Base-by-base conservation (phyloP, 306 rosid species). In the Sicyos baderoa region DNA sequence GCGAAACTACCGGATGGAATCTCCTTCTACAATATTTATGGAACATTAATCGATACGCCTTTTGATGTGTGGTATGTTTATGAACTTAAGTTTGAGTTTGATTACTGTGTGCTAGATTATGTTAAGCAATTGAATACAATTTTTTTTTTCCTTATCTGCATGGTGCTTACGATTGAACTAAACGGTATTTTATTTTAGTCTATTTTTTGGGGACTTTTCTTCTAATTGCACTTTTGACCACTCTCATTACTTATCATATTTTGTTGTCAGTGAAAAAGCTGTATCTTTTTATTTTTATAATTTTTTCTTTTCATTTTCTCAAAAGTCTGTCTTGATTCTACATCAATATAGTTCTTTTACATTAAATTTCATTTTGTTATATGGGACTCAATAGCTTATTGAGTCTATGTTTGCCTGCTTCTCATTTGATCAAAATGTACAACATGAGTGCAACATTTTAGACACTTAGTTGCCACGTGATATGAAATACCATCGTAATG, bases 11-110 rank as follows among this genome's bases (percentile, higher is more conserved):
- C 95, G n/a, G 87, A 84, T 53, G 85, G 91, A 49, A 80, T 92
- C 78, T 21, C 77, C 85, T 92, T 87, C 86, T 89, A 89, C 74
- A 92, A 87, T 80, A 87, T 92, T 67, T 89, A 89, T 77, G 97
- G 97, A 61, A 82, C 84, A 64, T 84, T 88, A 22, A 68, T 84
- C 21, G 93, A 87, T 69, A 89, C 96, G 14, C 97, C 95, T 66
- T 89, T 84, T 67, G 95, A 89, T 82, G 96, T 89, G 75, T 81
- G 97, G 96, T 92, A 87, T 64, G 92, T 77, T 56, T 68, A 32
- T 76, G 65, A 70, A 73, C 73, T 80, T 51, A 22, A 72, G 55
- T 29, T 15, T 74, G 25, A 70, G 13, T 54, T 71, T 8, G 17
- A 8, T 60, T 7, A 56, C n/a, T 0, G 54, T 18, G 17, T 62